Evolutionary conservation across 345 rosid genomes (phyloP).

Genomic region (Euphorbia pulcherrima): DNA sequence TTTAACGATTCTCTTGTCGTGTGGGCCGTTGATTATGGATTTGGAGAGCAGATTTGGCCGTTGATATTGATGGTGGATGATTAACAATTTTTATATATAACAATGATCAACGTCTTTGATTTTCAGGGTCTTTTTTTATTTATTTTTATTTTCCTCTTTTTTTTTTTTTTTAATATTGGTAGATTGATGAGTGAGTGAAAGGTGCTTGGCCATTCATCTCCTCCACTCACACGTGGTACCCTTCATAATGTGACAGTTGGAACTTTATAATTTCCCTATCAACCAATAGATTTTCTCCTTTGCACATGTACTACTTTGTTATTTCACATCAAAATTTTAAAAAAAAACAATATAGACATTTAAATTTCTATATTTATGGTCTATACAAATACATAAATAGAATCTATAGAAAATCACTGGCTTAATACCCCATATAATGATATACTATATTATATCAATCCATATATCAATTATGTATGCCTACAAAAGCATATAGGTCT

Average conservation of each 20-base stretch:
- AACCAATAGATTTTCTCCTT: constrained; percentile 23
- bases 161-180: not conserved
- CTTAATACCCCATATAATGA: too few relatives aligned
- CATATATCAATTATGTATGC: too few relatives aligned
- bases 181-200: constrained; percentile 25
- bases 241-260: constrained; percentile 26
- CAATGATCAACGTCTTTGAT: not conserved
- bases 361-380: too few relatives aligned
- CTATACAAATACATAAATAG: too few relatives aligned
- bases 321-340: constrained; percentile 24
- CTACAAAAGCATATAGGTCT: too few relatives aligned
- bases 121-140: not conserved
- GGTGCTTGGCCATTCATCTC: constrained; percentile 26
- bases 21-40: constrained; percentile 12
- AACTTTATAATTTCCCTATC: not conserved
- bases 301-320: constrained; percentile 36
- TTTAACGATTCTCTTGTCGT: not conserved
- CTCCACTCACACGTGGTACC: constrained; percentile 26
- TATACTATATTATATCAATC: too few relatives aligned
- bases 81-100: too few relatives aligned
- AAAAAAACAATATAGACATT: too few relatives aligned
- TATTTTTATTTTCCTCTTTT: not conserved
- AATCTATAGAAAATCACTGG: too few relatives aligned
- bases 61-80: constrained; percentile 16
- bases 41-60: not conserved